Evolutionary conservation across 2,329 filamentous ascomycete genomes (phyloP).

Genomic region (Phyllosticta ampelicida): DNA sequence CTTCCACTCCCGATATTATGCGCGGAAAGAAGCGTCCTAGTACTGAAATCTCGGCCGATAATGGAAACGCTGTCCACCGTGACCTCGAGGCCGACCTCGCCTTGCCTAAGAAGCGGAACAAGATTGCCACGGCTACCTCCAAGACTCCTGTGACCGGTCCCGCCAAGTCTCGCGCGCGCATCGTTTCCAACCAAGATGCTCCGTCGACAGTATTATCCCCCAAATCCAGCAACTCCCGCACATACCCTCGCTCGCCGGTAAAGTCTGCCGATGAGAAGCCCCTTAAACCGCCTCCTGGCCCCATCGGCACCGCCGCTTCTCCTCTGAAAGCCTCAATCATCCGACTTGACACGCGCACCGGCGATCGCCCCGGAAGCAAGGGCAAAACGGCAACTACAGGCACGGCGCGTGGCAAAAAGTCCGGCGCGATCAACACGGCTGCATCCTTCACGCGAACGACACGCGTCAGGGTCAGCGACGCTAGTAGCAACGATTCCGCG

Average conservation of each 20-base stretch:
- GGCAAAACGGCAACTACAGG: conserved; percentile 49
- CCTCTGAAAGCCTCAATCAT: conserved; percentile 37
- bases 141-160: conserved; percentile 12
- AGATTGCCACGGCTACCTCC: conserved; percentile 20
- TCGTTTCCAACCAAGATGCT: conserved; percentile 21
- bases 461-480: conserved; percentile 26
- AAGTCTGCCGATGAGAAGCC: conserved; percentile 28
- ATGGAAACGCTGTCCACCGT: conserved; percentile 55
- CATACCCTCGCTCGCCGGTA: conserved; percentile 48
- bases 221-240: conserved; percentile 68
- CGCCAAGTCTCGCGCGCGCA: conserved; percentile 19
- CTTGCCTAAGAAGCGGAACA: conserved; percentile 57
- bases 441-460: conserved; percentile 24
- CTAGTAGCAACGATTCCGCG: conserved; percentile 47
- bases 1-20: neutral
- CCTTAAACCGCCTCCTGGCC: conserved; percentile 45
- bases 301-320: neutral
- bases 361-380: conserved; percentile 27
- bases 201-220: conserved; percentile 63
- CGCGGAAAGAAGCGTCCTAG: conserved; percentile 8
- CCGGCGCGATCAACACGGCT: conserved; percentile 31
- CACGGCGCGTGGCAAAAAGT: conserved; percentile 44
- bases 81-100: conserved; percentile 50
- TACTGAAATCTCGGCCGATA: conserved; percentile 7
- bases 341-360: conserved; percentile 12